Evolutionary conservation across 1,284 basidiomycete species (phyloP).

Genomic region (Naganishia sp.): DNA sequence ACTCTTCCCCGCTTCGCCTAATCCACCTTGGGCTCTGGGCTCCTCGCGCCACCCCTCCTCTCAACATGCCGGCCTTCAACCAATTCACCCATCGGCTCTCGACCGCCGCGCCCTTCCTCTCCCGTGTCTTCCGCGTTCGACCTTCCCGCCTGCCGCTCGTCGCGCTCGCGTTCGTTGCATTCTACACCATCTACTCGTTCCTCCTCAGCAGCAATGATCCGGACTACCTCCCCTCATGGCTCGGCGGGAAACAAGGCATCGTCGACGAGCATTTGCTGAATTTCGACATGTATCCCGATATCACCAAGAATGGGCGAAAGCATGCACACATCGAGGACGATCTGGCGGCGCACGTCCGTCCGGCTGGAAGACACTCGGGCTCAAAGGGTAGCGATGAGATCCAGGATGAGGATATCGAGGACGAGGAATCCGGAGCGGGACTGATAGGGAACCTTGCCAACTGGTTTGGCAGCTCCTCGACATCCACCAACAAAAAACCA

Average conservation of each 20-base stretch:
- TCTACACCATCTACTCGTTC: conserved; percentile 27
- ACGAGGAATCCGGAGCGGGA: conserved; percentile 21
- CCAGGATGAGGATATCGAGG: conserved; percentile 26
- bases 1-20: too few species aligned
- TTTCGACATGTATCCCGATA: conserved; percentile 23
- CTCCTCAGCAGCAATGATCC: neutral
- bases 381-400: neutral
- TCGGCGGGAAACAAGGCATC: conserved; percentile 15
- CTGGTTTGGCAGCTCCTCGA: conserved; percentile 10
- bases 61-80: conserved; percentile 21
- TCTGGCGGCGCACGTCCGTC: neutral
- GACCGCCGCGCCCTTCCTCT: conserved; percentile 17
- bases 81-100: conserved; percentile 16
- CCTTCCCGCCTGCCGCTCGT: conserved; percentile 29
- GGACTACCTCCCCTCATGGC: conserved; percentile 14
- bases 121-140: conserved; percentile 24
- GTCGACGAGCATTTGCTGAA: conserved; percentile 16
- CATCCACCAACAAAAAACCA: neutral
- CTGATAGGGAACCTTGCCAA: conserved; percentile 14
- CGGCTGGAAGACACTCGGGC: neutral
- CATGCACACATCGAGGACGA: conserved; percentile 13
- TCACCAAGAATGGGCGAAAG: conserved; percentile 14
- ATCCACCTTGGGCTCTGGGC: neutral
- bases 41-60: neutral
- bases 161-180: conserved; percentile 22